Evolutionary conservation across 2,329 filamentous ascomycete species (phyloP), one percentile per base, ranked within the genome.

Genomic region (Nemania sp.): DNA sequence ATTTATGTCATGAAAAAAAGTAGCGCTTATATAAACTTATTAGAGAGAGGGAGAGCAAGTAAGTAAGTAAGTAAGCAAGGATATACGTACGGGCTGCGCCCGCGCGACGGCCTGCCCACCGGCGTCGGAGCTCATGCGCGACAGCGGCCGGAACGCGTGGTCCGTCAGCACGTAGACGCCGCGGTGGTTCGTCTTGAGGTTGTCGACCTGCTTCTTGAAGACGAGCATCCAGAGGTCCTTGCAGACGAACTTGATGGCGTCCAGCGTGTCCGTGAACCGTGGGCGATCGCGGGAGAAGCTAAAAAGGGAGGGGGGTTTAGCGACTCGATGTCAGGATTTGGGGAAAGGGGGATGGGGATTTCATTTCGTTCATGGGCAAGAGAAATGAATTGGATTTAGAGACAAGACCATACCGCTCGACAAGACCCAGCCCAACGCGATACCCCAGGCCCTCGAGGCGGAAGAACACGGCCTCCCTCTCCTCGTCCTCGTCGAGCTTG

Each of bases 211-310:
- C 78, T 99, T 99, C 74, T 91, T 85, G 77, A 97, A 99, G 15
- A 97, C 86, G 18, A 98, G 82, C 35, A 87, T 92, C 95, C 95
- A 99, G 46, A 99, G 83, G 75, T 99, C 95, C 80, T 99, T 99
- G 85, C 95, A 99, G 51, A 99, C 82, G 73, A 99, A 98, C 76
- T 99, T 99, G 75, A 99, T 99, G 51, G 93, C 90, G 73, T 98
- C 95, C 43, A 99, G 86, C 3, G 93, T 93, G 69, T 97, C 92
- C 63, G 89, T 91, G 73, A 97, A 96, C 50, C 92, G 90, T 42
- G 94, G 92, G 53, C 92, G 84, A 74, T 96, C 90, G 72, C 86
- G 83, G 10, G 90, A 92, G 80, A 95, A 93, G 54, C 90, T 92
- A 57, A n/a, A n/a, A n/a, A n/a, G n/a, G n/a, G n/a, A n/a, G n/a